phyloP scores from a whole-genome alignment of 2,329 filamentous ascomycete genomes.

The Celoporthe dispersa region DNA sequence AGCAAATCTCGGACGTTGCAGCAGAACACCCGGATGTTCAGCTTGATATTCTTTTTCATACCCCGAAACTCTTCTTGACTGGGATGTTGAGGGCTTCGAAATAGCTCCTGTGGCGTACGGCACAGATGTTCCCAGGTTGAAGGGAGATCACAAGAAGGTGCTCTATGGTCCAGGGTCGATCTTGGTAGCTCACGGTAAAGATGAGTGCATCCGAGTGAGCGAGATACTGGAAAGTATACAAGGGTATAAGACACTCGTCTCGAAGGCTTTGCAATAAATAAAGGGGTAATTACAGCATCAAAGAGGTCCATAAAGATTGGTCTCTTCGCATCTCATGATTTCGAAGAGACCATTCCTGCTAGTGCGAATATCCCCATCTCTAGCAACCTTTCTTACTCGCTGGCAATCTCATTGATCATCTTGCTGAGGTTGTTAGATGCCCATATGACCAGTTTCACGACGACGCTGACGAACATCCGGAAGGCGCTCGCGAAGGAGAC shows the following conservation, averaged over 20 bases:
- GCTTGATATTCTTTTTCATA: conserved; percentile 44
- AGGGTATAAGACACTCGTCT: conserved; percentile 39
- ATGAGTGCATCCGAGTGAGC: conserved; percentile 41
- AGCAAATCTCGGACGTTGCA: conserved; percentile 39
- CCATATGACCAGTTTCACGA: too few species aligned
- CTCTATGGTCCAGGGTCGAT: conserved; percentile 47
- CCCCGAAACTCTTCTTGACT: conserved; percentile 43
- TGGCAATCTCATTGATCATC: too few species aligned
- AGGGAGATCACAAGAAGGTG: conserved; percentile 40
- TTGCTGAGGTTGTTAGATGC: too few species aligned
- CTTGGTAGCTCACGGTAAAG: conserved; percentile 43
- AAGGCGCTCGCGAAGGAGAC: too few species aligned
- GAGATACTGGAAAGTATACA: conserved; percentile 45
- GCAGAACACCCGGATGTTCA: conserved; percentile 40
- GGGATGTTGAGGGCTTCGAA: conserved; percentile 45
- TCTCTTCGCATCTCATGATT: too few species aligned
- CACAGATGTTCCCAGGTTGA: conserved; percentile 44
- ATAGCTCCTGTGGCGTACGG: conserved; percentile 44
- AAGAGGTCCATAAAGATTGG: too few species aligned
- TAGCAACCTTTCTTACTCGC: too few species aligned
- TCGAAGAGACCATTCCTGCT: too few species aligned
- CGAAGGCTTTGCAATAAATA: conserved; percentile 3
- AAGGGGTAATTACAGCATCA: too few species aligned
- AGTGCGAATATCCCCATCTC: too few species aligned
- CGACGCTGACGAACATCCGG: too few species aligned